Percentiles rank a stretch among this genome's conserved stretches.
phyloP scores from a whole-genome alignment of 2,329 filamentous ascomycete genomes.

The Colletotrichum limetticola region DNA sequence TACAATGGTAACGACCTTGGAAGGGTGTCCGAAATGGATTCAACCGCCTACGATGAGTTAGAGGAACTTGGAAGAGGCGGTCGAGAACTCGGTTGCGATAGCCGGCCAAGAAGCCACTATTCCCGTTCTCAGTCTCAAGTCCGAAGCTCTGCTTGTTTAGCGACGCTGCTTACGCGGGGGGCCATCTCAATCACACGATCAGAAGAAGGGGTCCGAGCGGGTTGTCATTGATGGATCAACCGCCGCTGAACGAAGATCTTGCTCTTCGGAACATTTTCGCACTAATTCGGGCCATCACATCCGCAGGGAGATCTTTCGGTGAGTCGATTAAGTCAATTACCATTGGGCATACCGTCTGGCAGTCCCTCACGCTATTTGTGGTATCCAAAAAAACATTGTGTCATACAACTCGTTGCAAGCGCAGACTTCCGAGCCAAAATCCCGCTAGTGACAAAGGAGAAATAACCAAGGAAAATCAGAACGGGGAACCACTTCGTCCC shows the following conservation, averaged over 20 bases:
- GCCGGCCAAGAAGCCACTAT: background rate
- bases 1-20: background rate
- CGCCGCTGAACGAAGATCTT: background rate
- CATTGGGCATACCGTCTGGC: background rate
- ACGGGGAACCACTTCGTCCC: slow-evolving; percentile 19
- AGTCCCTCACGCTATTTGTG: slow-evolving; percentile 13
- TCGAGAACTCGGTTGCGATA: background rate
- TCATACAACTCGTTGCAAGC: slow-evolving; percentile 11
- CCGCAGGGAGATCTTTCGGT: background rate
- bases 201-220: background rate
- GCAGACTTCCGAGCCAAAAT: background rate
- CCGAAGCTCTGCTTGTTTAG: background rate
- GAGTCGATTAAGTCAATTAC: slow-evolving; percentile 11
- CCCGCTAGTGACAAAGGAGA: background rate
- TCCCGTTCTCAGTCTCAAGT: background rate
- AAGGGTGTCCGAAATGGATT: background rate
- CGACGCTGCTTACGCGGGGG: background rate
- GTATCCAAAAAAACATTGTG: slow-evolving; percentile 11
- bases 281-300: background rate
- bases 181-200: background rate
- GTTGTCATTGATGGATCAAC: no score
- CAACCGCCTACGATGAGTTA: background rate
- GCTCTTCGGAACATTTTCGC: no score
- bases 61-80: background rate
- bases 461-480: background rate